Evolutionary conservation across 495 filamentous ascomycete species (phyloP).

Genomic region (Penicillium tannophilum): DNA sequence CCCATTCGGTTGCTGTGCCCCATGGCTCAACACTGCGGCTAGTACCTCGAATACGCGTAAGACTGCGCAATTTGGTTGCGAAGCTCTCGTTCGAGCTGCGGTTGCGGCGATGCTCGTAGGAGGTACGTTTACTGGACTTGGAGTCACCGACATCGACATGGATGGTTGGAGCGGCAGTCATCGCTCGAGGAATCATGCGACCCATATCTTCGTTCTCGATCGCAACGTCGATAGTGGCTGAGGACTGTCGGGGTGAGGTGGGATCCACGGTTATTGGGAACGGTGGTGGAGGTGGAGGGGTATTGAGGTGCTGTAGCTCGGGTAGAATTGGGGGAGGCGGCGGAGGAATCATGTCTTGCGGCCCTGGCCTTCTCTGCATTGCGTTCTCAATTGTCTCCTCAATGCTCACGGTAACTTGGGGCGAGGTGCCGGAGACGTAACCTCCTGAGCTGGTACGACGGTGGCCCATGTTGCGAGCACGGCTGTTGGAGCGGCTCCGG

Average conservation of each 20-base stretch:
- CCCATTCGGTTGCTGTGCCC: constrained; percentile 12
- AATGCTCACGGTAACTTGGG: constrained; percentile 56
- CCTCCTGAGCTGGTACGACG: constrained; percentile 35
- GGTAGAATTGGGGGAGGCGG: constrained; percentile 67
- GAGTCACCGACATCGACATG: constrained; percentile 3
- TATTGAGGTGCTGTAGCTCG: constrained; percentile 82
- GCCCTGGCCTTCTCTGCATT: constrained; percentile 39
- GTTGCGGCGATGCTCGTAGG: constrained; percentile 64
- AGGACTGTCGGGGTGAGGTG: constrained; percentile 46
- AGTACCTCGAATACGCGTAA: constrained; percentile 70
- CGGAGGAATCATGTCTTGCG: constrained; percentile 64
- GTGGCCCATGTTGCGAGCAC: constrained; percentile 42
- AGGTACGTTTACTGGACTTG: constrained; percentile 39
- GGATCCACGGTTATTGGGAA: constrained; percentile 27
- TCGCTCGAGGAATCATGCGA: constrained; percentile 39
- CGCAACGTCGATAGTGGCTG: constrained; percentile 71
- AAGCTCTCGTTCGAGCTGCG: constrained; percentile 71
- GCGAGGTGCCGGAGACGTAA: constrained; percentile 35
- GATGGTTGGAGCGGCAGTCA: constrained; percentile 42
- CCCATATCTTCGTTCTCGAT: constrained; percentile 58
- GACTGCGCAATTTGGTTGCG: constrained; percentile 62
- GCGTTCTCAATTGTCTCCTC: constrained; percentile 60
- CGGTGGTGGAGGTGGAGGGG: constrained; percentile 63
- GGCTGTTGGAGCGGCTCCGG: constrained; percentile 49
- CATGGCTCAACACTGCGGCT: constrained; percentile 54